Percentiles rank a stretch among this genome's conserved stretches.
Evolutionary conservation across 305 asterid species (phyloP).

Genomic region (Caryopteris hybrid): DNA sequence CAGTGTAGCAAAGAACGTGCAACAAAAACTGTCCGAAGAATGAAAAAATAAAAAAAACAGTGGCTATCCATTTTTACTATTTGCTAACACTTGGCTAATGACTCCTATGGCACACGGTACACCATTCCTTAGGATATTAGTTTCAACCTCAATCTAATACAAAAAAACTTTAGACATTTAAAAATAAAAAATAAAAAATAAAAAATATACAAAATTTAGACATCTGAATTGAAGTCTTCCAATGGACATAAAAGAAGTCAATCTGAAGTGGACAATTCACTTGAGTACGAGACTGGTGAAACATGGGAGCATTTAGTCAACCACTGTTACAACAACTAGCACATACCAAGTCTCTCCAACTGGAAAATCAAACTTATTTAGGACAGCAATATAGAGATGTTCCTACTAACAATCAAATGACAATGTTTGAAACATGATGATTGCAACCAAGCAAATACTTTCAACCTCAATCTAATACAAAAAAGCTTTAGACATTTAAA

Average conservation of each 20-base stretch:
- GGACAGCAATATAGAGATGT: neutral
- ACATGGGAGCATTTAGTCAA: neutral
- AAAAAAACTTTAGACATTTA: neutral
- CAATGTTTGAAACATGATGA: neutral
- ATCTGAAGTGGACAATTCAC: neutral
- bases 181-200: neutral
- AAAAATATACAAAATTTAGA: no score
- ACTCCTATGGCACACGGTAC: neutral
- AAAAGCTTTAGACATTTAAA: neutral
- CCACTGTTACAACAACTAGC: neutral
- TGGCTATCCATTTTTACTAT: neutral
- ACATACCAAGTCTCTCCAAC: neutral
- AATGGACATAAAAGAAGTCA: neutral
- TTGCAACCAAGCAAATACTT: no score
- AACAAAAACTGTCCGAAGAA: neutral
- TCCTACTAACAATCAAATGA: neutral
- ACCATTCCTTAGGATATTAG: neutral
- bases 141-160: neutral
- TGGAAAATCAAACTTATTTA: slow-evolving; percentile 1
- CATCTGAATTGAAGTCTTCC: neutral
- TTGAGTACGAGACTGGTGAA: neutral
- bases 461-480: neutral
- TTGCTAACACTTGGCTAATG: neutral
- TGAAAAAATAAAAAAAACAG: neutral
- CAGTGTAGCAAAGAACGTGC: neutral